Conservation (phyloP, 2,329 filamentous ascomycete genomes). For the Fusarium anthophilum region DNA sequence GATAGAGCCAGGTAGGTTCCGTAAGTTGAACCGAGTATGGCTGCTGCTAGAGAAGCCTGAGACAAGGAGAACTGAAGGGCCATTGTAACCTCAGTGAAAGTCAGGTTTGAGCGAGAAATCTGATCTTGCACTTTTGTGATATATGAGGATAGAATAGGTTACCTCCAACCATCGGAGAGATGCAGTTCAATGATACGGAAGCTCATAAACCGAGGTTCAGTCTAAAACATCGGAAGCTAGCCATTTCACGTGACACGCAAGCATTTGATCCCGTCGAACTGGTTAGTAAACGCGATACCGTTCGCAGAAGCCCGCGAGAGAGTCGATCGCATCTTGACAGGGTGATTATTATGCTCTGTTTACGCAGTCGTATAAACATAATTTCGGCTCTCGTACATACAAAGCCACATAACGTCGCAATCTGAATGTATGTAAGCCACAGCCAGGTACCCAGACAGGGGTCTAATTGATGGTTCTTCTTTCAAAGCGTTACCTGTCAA, state of each 20-base stretch:
- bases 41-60: slow-evolving; percentile 31
- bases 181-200: not conserved
- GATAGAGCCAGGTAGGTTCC: slow-evolving; percentile 46
- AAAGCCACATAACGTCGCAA: not conserved
- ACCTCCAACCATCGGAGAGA: not conserved
- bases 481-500: not conserved
- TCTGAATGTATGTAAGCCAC: not conserved
- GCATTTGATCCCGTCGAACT: not conserved
- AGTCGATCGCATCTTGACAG: too few species aligned
- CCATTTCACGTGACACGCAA: not conserved
- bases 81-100: not conserved
- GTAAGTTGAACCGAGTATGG: slow-evolving; percentile 41
- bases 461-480: not conserved
- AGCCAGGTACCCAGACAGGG: not conserved
- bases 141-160: not conserved
- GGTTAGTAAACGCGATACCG: not conserved
- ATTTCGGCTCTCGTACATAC: not conserved
- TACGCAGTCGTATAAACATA: not conserved
- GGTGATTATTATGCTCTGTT: too few species aligned
- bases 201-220: not conserved
- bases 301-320: too few species aligned
- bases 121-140: not conserved
- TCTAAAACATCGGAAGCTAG: not conserved
- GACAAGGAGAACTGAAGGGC: not conserved
- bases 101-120: too few species aligned